Evolutionary conservation across 1,284 basidiomycete species (phyloP).

Genomic region (Ceratobasidium sp.): DNA sequence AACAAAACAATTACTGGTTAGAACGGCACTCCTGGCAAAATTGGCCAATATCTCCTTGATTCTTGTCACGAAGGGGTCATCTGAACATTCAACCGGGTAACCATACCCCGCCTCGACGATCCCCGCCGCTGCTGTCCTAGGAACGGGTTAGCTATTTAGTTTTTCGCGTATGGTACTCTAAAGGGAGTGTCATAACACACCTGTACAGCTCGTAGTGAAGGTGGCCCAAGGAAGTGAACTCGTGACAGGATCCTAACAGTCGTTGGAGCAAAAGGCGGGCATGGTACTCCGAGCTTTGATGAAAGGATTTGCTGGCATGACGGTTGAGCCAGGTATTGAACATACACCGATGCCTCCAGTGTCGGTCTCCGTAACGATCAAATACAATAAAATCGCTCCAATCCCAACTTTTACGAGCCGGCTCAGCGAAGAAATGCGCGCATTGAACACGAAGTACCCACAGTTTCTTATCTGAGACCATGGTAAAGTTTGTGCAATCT

Average conservation of each 20-base stretch:
- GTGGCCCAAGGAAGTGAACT: too few relatives aligned
- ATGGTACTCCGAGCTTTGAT: constrained; percentile 13
- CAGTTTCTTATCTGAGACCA: constrained; percentile 24
- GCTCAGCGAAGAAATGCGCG: background rate
- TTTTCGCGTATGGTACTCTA: too few relatives aligned
- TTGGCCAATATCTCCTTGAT: too few relatives aligned
- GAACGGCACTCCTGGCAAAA: constrained; percentile 16
- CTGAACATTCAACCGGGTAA: too few relatives aligned
- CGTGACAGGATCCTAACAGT: background rate
- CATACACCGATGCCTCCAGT: constrained; percentile 29
- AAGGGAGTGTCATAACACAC: constrained; percentile 3
- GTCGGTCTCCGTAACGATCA: constrained; percentile 10
- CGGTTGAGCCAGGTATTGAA: constrained; percentile 34
- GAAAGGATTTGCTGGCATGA: constrained; percentile 8
- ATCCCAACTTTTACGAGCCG: constrained; percentile 11
- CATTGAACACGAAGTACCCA: background rate
- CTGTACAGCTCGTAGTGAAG: constrained; percentile 26
- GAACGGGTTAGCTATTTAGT: too few relatives aligned
- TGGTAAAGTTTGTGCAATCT: constrained; percentile 38
- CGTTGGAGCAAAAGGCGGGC: constrained; percentile 19
- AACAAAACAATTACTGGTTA: background rate
- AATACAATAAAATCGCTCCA: constrained; percentile 26
- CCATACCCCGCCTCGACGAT: too few relatives aligned
- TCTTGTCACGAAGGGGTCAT: too few relatives aligned
- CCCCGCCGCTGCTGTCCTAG: constrained; percentile 11